Base-by-base conservation (phyloP, 2,329 filamentous ascomycete species). In the Colletotrichum incanum region DNA sequence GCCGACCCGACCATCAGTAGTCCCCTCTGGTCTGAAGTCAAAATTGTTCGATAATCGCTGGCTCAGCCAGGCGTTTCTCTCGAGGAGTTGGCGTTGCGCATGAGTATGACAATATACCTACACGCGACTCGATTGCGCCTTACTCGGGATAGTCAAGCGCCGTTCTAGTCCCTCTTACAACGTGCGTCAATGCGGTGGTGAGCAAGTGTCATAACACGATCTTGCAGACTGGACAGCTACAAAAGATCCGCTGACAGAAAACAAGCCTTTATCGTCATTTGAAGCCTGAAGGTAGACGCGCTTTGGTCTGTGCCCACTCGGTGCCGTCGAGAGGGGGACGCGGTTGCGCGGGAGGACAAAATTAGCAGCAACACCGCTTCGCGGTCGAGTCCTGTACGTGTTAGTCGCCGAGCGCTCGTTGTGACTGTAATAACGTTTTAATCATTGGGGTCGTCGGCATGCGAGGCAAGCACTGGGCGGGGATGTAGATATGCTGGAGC, bases 71-170 rank as follows among this genome's bases (percentile, higher is more conserved):
- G 31, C 28, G 28, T 37, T 49, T 8, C n/a, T 31, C 14, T 62
- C 45, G 59, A 20, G n/a, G 34, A 26, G 50, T 28, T 56, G 60
- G 58, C 47, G 31, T 39, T 64, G 54, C 49, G 59, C 58, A 47
- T 31, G 65, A 49, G 52, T 65, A 43, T 28, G 43, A 61, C 8
- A n/a, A 49, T 50, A 1, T 45, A 52, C 34, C 26, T 26, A 47
- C 31, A 65, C 43, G 62, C 26, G 34, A 20, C 52, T 50, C 41
- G 43, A 65, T 58, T 26, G 31, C 14, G 31, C 41, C 18, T 65
- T 65, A 1, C 49, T 49, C 20, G 26, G 34, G 14, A 65, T 7
- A 43, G 67, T 39, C 61, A 58, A 69, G 67, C 67, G 67, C 26
- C 43, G n/a, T 49, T 43, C 14, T 41, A 26, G 31, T 11, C 50